Conservation (phyloP, 768 basidiomycete species). For the Naganishia randhawae region DNA sequence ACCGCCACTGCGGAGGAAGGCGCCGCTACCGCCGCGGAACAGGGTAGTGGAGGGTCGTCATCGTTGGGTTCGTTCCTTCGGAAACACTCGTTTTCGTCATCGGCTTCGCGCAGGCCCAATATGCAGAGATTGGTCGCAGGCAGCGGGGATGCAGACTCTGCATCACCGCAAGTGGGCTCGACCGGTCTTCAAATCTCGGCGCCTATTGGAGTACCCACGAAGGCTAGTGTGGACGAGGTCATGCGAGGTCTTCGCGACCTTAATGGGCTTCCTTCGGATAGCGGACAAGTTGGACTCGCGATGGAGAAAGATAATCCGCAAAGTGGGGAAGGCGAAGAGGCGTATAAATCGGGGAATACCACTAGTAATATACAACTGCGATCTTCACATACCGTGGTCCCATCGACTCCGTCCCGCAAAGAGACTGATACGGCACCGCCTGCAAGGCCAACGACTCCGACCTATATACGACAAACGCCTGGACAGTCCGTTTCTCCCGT, state of each 20-base stretch:
- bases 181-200: constrained; percentile 6
- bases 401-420: too few relatives aligned
- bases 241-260: not conserved
- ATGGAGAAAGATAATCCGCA: not conserved
- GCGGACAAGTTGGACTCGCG: not conserved
- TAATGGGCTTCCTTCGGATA: not conserved
- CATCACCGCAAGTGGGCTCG: not conserved
- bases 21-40: not conserved
- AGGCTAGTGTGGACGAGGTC: not conserved
- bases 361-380: too few relatives aligned
- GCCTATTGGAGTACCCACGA: not conserved
- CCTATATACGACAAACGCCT: not conserved
- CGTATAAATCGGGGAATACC: too few relatives aligned
- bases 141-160: not conserved
- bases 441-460: not conserved
- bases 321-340: not conserved
- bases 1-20: not conserved
- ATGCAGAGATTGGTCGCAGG: not conserved
- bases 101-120: not conserved
- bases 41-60: not conserved
- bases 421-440: not conserved
- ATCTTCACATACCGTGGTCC: too few relatives aligned
- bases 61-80: constrained; percentile 15
- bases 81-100: constrained; percentile 4
- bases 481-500: not conserved